Evolutionary conservation across 169 alveolate genomes (phyloP).

Genomic region (Plasmodium chabaudi): DNA sequence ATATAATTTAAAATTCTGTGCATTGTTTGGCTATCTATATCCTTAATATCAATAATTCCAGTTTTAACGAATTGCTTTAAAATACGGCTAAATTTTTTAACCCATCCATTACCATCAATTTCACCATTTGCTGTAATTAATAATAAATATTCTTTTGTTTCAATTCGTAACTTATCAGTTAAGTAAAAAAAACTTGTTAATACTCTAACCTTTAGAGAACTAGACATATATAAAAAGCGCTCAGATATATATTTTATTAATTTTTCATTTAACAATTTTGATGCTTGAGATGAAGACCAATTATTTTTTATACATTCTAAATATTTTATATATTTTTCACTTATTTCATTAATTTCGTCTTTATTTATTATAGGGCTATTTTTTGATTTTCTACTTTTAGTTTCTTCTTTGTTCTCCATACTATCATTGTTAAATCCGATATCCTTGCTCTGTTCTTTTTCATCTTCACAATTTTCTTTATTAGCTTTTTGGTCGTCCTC

Average conservation of each 20-base stretch:
- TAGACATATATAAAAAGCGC: slow-evolving; percentile 84
- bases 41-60: slow-evolving; percentile 90
- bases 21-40: slow-evolving; percentile 92
- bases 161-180: slow-evolving; percentile 79
- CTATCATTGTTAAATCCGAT: not conserved
- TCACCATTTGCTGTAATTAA: slow-evolving; percentile 86
- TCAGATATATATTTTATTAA: slow-evolving; percentile 84
- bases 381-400: not conserved
- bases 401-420: slow-evolving; percentile 19
- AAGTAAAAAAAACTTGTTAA: slow-evolving; percentile 84
- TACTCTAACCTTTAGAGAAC: slow-evolving; percentile 87
- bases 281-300: slow-evolving; percentile 90
- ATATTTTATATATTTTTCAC: slow-evolving; percentile 75
- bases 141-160: slow-evolving; percentile 44
- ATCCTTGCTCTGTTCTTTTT: not conserved
- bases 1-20: slow-evolving; percentile 89
- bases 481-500: slow-evolving; percentile 5
- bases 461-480: not conserved
- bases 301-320: slow-evolving; percentile 81
- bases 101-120: slow-evolving; percentile 93
- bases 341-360: slow-evolving; percentile 60
- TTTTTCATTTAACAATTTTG: slow-evolving; percentile 83
- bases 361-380: slow-evolving; percentile 11
- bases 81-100: slow-evolving; percentile 88
- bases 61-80: slow-evolving; percentile 89